Percentiles rank a stretch among this genome's conserved stretches.
phyloP scores from a whole-genome alignment of 2,329 filamentous ascomycete species.

The Cryphonectria nitschkei region DNA sequence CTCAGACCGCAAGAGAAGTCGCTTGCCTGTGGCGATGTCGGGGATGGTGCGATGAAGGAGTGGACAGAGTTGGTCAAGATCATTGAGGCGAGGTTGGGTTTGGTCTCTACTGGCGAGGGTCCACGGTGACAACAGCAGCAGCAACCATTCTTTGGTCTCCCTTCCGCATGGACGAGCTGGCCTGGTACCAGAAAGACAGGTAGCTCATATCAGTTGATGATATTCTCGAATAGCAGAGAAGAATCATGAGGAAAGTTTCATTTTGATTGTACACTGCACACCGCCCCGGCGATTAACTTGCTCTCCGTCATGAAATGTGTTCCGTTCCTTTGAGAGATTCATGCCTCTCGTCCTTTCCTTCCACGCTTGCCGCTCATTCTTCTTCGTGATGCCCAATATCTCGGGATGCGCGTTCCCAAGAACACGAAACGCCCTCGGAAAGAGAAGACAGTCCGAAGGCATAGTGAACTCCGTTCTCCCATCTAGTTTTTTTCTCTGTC shows the following conservation, averaged over 20 bases:
- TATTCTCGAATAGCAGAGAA: neutral
- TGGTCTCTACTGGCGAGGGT: slow-evolving; percentile 28
- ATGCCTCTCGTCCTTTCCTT: neutral
- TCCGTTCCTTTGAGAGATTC: neutral
- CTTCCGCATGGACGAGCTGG: neutral
- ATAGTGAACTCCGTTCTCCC: neutral
- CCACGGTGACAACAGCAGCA: neutral
- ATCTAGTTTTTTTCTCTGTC: neutral
- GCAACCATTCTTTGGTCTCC: neutral
- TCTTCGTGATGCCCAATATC: neutral
- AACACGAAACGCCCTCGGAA: neutral
- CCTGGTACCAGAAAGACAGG: neutral
- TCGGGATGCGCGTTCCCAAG: neutral
- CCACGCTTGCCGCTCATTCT: neutral
- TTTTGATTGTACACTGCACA: neutral
- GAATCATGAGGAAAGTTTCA: neutral
- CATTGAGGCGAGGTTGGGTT: slow-evolving; percentile 58
- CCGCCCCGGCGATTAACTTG: neutral
- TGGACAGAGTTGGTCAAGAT: slow-evolving; percentile 74
- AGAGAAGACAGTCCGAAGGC: neutral
- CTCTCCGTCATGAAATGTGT: neutral
- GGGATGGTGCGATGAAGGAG: slow-evolving; percentile 80
- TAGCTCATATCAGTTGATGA: neutral
- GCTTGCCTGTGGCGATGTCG: slow-evolving; percentile 83
- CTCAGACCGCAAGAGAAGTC: slow-evolving; percentile 74